Base-by-base conservation (phyloP, 768 basidiomycete genomes). In the Kwoniella heveanensis region DNA sequence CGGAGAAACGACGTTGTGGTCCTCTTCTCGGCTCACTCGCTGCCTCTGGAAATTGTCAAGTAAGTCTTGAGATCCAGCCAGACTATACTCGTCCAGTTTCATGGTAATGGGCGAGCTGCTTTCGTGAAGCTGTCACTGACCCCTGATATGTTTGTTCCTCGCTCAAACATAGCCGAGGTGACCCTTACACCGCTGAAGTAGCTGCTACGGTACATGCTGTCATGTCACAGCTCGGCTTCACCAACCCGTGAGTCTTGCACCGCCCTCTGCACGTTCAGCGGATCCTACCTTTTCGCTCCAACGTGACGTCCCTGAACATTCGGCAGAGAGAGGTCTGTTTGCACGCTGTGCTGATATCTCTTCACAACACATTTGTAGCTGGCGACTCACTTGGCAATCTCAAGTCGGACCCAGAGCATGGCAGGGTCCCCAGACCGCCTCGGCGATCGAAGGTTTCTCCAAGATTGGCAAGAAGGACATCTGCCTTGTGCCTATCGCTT, bases 11-110 rank as follows among this genome's bases (percentile, higher is more conserved):
- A 90, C 12, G 87, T 87, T 13, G 90, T 95, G 21, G 79, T 99
- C 32, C 84, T 98, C 59, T 98, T 98, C 82, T 97, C 95, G 1
- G 96, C 96, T 2, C 96, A 99, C 75, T 98, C 96, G 7, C 83
- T 99, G 46, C 96, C 96, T 26, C 91, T 99, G 88, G 94, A 92
- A 5, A 91, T 98, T 67, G 92, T 98, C 66, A 97, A 98, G 79
- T 80, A 44, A 58, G 78, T 73, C n/a, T n/a, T n/a, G n/a, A n/a
- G n/a, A n/a, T n/a, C n/a, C n/a, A n/a, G n/a, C n/a, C n/a, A n/a
- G n/a, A n/a, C n/a, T n/a, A n/a, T n/a, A n/a, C n/a, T n/a, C n/a
- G n/a, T n/a, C n/a, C n/a, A n/a, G n/a, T n/a, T n/a, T n/a, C n/a
- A n/a, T n/a, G n/a, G n/a, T n/a, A n/a, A n/a, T n/a, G n/a, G n/a